A percentile compares a stretch with the other conserved stretches of the same genome.
phyloP scores from a whole-genome alignment of 1,139 yeast genomes.

The Kodamaea anthophila region DNA sequence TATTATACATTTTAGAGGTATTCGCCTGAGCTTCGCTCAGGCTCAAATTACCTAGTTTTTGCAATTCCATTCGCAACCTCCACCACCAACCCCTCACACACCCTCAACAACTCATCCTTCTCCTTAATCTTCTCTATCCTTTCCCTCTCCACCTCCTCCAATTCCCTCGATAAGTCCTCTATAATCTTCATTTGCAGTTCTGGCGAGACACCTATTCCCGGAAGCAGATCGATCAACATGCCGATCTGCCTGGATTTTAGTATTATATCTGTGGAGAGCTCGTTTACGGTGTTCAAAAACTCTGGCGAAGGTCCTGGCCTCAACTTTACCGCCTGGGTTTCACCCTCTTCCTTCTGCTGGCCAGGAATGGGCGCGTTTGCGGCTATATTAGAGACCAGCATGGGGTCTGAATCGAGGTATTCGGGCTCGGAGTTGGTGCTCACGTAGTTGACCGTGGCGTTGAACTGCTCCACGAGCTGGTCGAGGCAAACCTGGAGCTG shows the following conservation, averaged over 20 bases:
- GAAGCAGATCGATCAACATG: slow-evolving; percentile 78
- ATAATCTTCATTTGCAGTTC: slow-evolving; percentile 65
- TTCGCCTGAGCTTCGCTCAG: too few species aligned
- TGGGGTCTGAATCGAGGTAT: slow-evolving; percentile 33
- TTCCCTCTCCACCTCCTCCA: slow-evolving; percentile 55
- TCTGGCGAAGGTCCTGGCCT: slow-evolving; percentile 11
- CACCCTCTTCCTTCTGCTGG: slow-evolving; percentile 43
- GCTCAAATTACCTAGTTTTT: slow-evolving; percentile 18
- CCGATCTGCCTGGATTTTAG: slow-evolving; percentile 82
- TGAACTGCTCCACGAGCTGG: slow-evolving; percentile 86
- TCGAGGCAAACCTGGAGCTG: slow-evolving; percentile 90
- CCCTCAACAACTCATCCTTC: slow-evolving; percentile 58
- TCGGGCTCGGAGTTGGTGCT: slow-evolving; percentile 45
- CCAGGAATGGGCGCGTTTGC: slow-evolving; percentile 42
- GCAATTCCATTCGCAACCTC: slow-evolving; percentile 55
- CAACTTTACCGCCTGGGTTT: slow-evolving; percentile 3
- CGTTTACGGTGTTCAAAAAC: slow-evolving; percentile 58
- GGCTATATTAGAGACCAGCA: slow-evolving; percentile 35
- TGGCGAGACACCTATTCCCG: slow-evolving; percentile 87
- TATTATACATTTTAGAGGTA: too few species aligned
- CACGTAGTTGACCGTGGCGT: slow-evolving; percentile 82
- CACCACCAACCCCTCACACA: slow-evolving; percentile 66
- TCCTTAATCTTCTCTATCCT: slow-evolving; percentile 53
- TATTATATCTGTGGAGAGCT: slow-evolving; percentile 76
- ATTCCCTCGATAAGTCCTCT: slow-evolving; percentile 54